Conservation (phyloP, 768 basidiomycete genomes). For the Suillus cothurnatus region DNA sequence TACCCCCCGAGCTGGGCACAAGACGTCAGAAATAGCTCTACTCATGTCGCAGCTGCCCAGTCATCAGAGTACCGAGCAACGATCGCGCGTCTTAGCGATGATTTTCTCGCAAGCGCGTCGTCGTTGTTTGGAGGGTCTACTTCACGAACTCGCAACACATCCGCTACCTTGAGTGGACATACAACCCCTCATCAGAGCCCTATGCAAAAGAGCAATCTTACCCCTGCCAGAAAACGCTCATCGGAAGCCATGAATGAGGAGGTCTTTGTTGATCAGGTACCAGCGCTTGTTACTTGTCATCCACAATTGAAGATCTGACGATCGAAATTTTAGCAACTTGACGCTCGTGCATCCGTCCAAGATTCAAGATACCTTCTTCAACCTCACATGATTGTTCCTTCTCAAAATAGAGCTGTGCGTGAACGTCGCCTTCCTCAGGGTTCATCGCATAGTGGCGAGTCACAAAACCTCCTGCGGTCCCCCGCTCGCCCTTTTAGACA, state of each 20-base stretch:
- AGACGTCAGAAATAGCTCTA: conserved; percentile 21
- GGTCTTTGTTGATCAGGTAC: conserved; percentile 33
- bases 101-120: conserved; percentile 34
- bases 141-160: conserved; percentile 20
- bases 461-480: conserved; percentile 15
- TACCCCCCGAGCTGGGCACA: conserved; percentile 27
- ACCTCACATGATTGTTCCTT: conserved; percentile 26
- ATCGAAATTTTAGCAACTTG: conserved; percentile 33
- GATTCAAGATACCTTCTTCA: conserved; percentile 27
- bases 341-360: conserved; percentile 23
- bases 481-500: conserved; percentile 5
- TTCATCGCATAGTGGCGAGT: conserved; percentile 14
- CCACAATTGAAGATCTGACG: conserved; percentile 22
- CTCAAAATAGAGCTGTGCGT: conserved; percentile 22
- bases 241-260: conserved; percentile 31
- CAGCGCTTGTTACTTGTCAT: conserved; percentile 30
- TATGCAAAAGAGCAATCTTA: conserved; percentile 17
- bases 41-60: conserved; percentile 18
- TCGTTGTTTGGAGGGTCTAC: conserved; percentile 30
- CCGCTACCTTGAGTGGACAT: conserved; percentile 21
- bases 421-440: conserved; percentile 19
- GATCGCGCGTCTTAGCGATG: conserved; percentile 36
- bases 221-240: conserved; percentile 35
- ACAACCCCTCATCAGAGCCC: conserved; percentile 20
- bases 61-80: conserved; percentile 33